Base-by-base conservation (phyloP, 495 filamentous ascomycete genomes). In the Talaromyces wortmannii region DNA sequence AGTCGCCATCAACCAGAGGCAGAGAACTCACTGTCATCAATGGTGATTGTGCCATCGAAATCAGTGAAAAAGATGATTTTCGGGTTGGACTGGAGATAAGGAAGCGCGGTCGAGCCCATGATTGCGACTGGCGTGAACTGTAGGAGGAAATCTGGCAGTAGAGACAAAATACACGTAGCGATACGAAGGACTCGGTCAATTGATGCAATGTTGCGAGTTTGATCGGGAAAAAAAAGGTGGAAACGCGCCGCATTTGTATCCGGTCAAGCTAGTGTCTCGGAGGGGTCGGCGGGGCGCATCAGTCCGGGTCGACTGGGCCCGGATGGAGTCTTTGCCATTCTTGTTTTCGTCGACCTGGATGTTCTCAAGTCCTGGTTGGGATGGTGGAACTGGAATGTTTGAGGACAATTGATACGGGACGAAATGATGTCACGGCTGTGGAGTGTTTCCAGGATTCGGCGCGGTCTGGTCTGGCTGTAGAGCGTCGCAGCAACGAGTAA, bases 61-160 rank as follows among this genome's bases (percentile, higher is more conserved):
- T 97, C 92, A 43, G 92, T 92, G 76, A 97, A 97, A 78, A 97
- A 95, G 70, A 97, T 94, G 75, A 86, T 84, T 67, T 90, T 87
- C 32, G 88, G 87, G 60, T 81, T 79, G 13, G 82, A 86, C 59
- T 77, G 73, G 71, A 91, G 68, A 53, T 74, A 74, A 4, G 72
- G 71, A 16, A 77, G 72, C 15, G 55, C 59, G 42, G 56, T 64
- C n/a, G 74, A 65, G 10, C 63, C 64, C 72, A 77, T 77, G 55
- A 46, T 65, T 49, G 40, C 51, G 50, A 48, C 54, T 31, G n/a
- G 12, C 23, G 43, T 16, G 47, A 44, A 31, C 52, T 18, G 42
- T 56, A 52, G 17, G 48, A 57, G 51, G 45, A 32, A 55, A 11
- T n/a, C 18, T 4, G 13, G 8, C 31, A 36, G n/a, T 15, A 33